Percentiles rank a stretch among this genome's conserved stretches.
phyloP scores from a whole-genome alignment of 2,329 filamentous ascomycete genomes.

The Colletotrichum paranaense region DNA sequence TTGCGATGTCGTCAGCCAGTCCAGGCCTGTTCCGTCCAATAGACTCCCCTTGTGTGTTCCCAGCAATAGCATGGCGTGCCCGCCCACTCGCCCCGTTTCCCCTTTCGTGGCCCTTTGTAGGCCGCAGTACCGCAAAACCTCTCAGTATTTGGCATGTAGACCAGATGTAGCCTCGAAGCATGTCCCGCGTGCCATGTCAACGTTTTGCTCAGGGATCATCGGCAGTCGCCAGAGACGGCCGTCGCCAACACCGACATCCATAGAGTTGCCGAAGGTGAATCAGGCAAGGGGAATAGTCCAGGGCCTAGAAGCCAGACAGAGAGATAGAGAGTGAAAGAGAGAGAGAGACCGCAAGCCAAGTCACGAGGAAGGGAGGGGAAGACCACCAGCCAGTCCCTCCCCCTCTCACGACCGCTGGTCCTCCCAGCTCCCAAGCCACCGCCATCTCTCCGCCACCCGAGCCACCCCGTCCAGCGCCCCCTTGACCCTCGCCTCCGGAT shows the following conservation, averaged over 20 bases:
- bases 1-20: conserved; percentile 35
- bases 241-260: background rate
- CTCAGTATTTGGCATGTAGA: background rate
- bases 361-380: background rate
- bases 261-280: background rate
- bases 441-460: conserved; percentile 68
- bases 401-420: conserved; percentile 51
- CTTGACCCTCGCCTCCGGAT: conserved; percentile 68
- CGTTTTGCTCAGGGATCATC: background rate
- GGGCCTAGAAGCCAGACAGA: background rate
- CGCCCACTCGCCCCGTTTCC: background rate
- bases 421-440: conserved; percentile 79
- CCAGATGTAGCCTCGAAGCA: conserved; percentile 5
- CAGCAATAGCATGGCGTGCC: background rate
- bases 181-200: background rate
- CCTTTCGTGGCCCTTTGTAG: background rate
- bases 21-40: conserved; percentile 34
- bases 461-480: conserved; percentile 69
- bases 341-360: background rate
- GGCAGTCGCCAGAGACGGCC: conserved; percentile 11
- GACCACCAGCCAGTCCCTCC: background rate
- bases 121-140: background rate
- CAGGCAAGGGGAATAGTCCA: background rate
- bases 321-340: background rate
- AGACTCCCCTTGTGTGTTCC: conserved; percentile 10